These are phyloP conservation scores for Aspergillus baeticus DNA, from an alignment of 495 filamentous ascomycete species.

Conservation along the genomic window DNA sequence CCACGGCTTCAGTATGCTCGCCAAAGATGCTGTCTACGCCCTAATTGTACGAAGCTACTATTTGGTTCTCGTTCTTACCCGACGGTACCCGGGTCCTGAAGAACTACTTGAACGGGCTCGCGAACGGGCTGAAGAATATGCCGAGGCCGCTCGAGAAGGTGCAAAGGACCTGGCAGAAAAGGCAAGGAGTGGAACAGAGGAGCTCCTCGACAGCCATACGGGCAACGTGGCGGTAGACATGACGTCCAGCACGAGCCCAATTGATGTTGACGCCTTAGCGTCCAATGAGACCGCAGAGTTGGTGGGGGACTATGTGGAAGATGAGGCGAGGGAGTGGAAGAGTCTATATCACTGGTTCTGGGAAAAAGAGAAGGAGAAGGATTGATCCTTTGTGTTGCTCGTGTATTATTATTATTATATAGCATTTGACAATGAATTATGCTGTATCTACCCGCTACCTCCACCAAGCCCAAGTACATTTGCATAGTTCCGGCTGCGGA, in stretches of 20 bases:
- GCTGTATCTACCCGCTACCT: background rate
- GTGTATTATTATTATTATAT: background rate
- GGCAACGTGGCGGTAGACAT: constrained; percentile 35
- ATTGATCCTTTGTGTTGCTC: constrained; percentile 6
- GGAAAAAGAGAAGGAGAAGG: constrained; percentile 28
- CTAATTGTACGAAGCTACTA: constrained; percentile 70
- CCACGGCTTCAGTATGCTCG: constrained; percentile 86
- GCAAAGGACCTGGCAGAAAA: constrained; percentile 38
- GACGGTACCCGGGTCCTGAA: constrained; percentile 45
- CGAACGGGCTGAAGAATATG: constrained; percentile 44
- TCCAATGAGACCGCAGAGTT: constrained; percentile 47
- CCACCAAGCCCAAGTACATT: background rate
- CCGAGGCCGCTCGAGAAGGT: constrained; percentile 42
- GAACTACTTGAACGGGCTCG: constrained; percentile 42
- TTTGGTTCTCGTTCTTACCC: constrained; percentile 34
- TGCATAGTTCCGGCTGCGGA: background rate
- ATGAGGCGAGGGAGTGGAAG: constrained; percentile 42
- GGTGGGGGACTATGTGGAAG: constrained; percentile 49
- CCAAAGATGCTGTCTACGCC: constrained; percentile 80
- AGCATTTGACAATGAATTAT: background rate
- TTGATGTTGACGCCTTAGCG: constrained; percentile 18
- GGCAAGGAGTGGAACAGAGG: constrained; percentile 28
- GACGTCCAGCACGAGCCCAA: constrained; percentile 23
- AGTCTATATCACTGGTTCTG: constrained; percentile 49
- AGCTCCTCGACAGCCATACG: constrained; percentile 24